Evolutionary conservation across 2,329 filamentous ascomycete genomes (phyloP).

Genomic region (Arthrinium puccinioides): DNA sequence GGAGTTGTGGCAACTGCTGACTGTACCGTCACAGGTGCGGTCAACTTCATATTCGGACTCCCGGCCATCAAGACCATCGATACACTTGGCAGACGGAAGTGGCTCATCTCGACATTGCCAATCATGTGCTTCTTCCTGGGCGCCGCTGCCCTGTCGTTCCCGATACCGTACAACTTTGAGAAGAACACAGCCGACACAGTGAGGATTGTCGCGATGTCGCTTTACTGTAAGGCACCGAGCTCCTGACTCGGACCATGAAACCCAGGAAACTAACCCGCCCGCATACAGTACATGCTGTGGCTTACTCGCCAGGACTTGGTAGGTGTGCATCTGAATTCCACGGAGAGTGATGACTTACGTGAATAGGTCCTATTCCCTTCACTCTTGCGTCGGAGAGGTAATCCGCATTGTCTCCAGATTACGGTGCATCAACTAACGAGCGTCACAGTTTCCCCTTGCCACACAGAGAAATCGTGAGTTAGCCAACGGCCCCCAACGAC

Average conservation of each 20-base stretch:
- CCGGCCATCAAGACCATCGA: conserved; percentile 32
- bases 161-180: background rate
- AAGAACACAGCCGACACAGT: conserved; percentile 8
- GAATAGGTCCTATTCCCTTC: conserved; percentile 38
- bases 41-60: conserved; percentile 35
- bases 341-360: background rate
- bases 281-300: conserved; percentile 31
- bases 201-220: conserved; percentile 27
- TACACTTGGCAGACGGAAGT: conserved; percentile 32
- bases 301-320: conserved; percentile 31
- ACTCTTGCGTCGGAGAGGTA: conserved; percentile 38
- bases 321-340: background rate
- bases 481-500: background rate
- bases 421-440: too few relatives aligned
- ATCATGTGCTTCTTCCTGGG: conserved; percentile 35
- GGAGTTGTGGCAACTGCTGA: background rate
- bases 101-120: conserved; percentile 34
- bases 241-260: background rate
- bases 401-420: too few relatives aligned
- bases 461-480: background rate
- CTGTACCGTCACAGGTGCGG: conserved; percentile 17
- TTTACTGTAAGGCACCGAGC: conserved; percentile 22
- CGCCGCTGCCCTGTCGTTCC: conserved; percentile 27
- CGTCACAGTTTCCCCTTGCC: background rate
- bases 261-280: too few relatives aligned